Evolutionary conservation across 164 flowering plant species (phyloP).

Genomic region (Malania oleifera): DNA sequence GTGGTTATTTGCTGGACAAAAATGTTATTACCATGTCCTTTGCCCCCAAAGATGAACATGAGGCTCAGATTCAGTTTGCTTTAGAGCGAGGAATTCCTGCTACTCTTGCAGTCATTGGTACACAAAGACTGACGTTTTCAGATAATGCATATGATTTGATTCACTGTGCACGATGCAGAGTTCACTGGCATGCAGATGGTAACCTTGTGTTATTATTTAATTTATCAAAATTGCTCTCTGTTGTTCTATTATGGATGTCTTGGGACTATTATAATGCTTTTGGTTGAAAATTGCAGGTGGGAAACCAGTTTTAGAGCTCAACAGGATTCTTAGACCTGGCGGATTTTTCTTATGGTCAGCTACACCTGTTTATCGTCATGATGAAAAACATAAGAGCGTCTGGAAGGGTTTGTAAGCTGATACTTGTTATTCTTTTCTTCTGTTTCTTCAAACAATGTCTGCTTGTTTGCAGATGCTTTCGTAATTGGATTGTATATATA

Average conservation of each 20-base stretch:
- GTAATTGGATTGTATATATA: background rate
- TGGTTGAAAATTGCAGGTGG: slow-evolving; percentile 59
- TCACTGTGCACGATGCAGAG: slow-evolving; percentile 95
- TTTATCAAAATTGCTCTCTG: background rate
- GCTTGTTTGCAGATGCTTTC: background rate
- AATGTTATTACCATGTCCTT: slow-evolving; percentile 86
- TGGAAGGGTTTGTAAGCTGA: slow-evolving; percentile 67
- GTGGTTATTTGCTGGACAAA: slow-evolving; percentile 79
- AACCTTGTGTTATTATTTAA: slow-evolving; percentile 14
- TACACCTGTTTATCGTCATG: slow-evolving; percentile 80
- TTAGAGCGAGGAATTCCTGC: slow-evolving; percentile 97
- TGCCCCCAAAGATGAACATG: slow-evolving; percentile 97
- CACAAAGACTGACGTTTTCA: slow-evolving; percentile 72
- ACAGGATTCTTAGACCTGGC: slow-evolving; percentile 91
- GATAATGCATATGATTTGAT: slow-evolving; percentile 72
- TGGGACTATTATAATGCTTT: background rate
- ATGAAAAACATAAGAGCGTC: slow-evolving; percentile 47
- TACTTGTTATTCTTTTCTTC: background rate
- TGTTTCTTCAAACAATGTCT: background rate
- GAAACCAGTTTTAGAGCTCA: slow-evolving; percentile 76
- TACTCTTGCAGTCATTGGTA: slow-evolving; percentile 74
- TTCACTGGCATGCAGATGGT: slow-evolving; percentile 95
- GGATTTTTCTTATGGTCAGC: slow-evolving; percentile 96
- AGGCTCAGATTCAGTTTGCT: slow-evolving; percentile 97
- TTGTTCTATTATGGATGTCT: background rate